Percentiles rank a stretch among this genome's conserved stretches.
These are phyloP conservation scores for Withania somnifera DNA, from an alignment of 305 asterid genomes.

Conservation along the genomic window DNA sequence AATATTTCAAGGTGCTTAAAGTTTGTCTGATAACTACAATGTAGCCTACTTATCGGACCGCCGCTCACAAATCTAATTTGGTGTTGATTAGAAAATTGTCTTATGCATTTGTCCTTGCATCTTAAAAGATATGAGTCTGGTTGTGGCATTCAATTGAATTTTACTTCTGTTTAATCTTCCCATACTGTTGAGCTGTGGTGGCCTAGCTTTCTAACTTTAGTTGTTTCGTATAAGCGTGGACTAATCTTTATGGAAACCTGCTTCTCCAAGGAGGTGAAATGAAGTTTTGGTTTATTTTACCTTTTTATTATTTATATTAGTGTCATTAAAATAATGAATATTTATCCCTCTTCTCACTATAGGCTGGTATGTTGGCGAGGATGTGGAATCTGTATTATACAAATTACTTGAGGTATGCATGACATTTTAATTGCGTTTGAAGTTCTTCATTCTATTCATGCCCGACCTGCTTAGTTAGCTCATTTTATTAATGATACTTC, in stretches of 20 bases:
- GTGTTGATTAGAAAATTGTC: background rate
- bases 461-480: background rate
- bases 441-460: background rate
- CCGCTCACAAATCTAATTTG: background rate
- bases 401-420: constrained; percentile 60
- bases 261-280: background rate
- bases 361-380: constrained; percentile 94
- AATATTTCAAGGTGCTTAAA: background rate
- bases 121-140: background rate
- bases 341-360: constrained; percentile 9
- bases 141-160: background rate
- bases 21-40: background rate
- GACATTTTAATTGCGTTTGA: background rate
- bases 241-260: background rate
- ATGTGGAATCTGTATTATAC: constrained; percentile 70
- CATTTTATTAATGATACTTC: background rate
- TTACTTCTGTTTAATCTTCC: background rate
- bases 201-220: background rate
- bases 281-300: background rate
- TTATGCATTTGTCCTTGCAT: background rate
- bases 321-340: background rate
- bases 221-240: background rate
- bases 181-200: background rate
- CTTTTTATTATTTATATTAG: background rate
- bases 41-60: background rate